phyloP scores from a whole-genome alignment of 495 filamentous ascomycete genomes.

The Xylaria venustula region DNA sequence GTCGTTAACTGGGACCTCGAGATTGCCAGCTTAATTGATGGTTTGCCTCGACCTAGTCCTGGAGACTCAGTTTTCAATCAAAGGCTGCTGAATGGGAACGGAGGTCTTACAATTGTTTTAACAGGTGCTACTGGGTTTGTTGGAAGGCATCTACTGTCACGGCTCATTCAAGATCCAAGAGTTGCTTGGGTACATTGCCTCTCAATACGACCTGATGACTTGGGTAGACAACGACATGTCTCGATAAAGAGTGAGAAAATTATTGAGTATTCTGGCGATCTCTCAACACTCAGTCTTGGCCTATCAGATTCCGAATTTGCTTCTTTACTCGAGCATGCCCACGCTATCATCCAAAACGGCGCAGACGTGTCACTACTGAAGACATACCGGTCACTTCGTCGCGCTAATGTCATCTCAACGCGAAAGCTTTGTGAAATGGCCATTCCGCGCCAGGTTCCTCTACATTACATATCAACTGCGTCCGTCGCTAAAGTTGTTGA shows the following conservation, averaged over 20 bases:
- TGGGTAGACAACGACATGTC: constrained; percentile 11
- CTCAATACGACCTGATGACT: constrained; percentile 14
- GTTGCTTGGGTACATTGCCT: constrained; percentile 20
- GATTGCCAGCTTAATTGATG: background rate
- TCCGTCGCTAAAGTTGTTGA: constrained; percentile 29
- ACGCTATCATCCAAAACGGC: constrained; percentile 51
- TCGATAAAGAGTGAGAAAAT: constrained; percentile 31
- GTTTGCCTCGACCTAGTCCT: background rate
- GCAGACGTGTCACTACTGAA: constrained; percentile 50
- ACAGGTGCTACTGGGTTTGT: constrained; percentile 37
- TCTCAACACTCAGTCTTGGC: constrained; percentile 26
- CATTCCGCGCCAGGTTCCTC: constrained; percentile 18
- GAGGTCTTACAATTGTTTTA: constrained; percentile 17
- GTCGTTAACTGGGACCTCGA: constrained; percentile 13
- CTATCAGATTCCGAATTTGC: constrained; percentile 20
- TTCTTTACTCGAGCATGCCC: constrained; percentile 24
- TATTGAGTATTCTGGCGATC: constrained; percentile 33
- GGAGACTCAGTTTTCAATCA: background rate
- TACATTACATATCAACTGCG: constrained; percentile 50
- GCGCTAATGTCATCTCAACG: constrained; percentile 44
- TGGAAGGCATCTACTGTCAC: constrained; percentile 19
- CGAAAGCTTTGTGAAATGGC: constrained; percentile 15
- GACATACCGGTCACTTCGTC: constrained; percentile 39
- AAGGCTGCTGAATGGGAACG: background rate
- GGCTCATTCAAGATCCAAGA: background rate